Percentiles rank a stretch among this genome's conserved stretches.
phyloP scores from a whole-genome alignment of 495 filamentous ascomycete species.

The Penicillium cataractarum region DNA sequence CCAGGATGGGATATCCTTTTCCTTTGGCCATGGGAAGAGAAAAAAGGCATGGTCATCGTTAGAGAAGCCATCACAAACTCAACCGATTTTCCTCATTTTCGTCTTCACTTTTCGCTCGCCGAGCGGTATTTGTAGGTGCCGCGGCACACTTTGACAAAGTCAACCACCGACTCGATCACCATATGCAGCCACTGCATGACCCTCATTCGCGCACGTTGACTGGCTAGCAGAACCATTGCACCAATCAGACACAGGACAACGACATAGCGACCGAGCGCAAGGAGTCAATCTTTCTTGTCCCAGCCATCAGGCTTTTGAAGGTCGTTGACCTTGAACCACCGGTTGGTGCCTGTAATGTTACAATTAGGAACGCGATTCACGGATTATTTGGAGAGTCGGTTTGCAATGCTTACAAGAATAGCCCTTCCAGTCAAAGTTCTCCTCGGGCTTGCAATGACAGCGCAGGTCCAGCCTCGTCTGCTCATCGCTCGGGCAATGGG shows the following conservation, averaged over 20 bases:
- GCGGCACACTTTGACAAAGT: slow-evolving; percentile 14
- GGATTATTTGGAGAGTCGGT: too few species aligned
- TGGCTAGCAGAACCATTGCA: slow-evolving; percentile 25
- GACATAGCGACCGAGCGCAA: slow-evolving; percentile 25
- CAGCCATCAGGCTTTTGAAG: slow-evolving; percentile 81
- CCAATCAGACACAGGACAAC: slow-evolving; percentile 23
- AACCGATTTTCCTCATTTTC: neutral
- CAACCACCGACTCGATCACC: slow-evolving; percentile 15
- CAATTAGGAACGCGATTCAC: slow-evolving; percentile 15
- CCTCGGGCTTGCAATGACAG: slow-evolving; percentile 91
- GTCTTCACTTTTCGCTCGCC: slow-evolving; percentile 13
- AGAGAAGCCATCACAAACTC: neutral
- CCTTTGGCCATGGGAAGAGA: neutral
- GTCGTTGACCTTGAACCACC: slow-evolving; percentile 80
- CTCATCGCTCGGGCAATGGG: slow-evolving; percentile 92
- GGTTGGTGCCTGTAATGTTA: slow-evolving; percentile 64
- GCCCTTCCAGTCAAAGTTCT: slow-evolving; percentile 99
- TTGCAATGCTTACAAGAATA: slow-evolving; percentile 95
- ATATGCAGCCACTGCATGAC: slow-evolving; percentile 26
- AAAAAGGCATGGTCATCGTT: neutral
- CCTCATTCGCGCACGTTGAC: slow-evolving; percentile 28
- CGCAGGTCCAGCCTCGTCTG: slow-evolving; percentile 76
- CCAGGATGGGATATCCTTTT: neutral
- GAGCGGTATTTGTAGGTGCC: slow-evolving; percentile 15
- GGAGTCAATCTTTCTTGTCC: slow-evolving; percentile 62